Conservation (phyloP, 768 basidiomycete genomes). For the Boletales sp. region DNA sequence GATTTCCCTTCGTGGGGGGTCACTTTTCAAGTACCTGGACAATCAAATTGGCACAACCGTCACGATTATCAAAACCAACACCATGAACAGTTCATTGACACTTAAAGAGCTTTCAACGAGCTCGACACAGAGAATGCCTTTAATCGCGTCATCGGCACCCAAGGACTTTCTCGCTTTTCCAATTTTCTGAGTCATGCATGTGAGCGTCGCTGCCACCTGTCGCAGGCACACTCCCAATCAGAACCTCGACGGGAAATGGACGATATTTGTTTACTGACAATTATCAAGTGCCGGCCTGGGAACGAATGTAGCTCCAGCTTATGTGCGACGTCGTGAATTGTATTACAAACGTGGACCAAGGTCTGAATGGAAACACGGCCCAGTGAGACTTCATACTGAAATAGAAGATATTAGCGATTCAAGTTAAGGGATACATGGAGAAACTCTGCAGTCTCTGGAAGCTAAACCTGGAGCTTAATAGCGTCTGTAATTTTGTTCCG, state of each 20-base stretch:
- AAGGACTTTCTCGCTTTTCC: slow-evolving; percentile 46
- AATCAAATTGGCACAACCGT: background rate
- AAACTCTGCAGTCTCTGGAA: slow-evolving; percentile 55
- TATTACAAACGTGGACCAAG: slow-evolving; percentile 62
- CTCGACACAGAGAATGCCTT: slow-evolving; percentile 40
- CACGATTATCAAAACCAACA: background rate
- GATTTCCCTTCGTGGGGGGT: slow-evolving; percentile 22
- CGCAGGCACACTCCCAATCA: background rate
- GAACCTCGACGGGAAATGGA: background rate
- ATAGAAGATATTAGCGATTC: background rate
- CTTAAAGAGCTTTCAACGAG: slow-evolving; percentile 44
- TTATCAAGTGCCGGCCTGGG: slow-evolving; percentile 47
- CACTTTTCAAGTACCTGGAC: slow-evolving; percentile 19
- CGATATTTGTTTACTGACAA: slow-evolving; percentile 18
- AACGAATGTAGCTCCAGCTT: slow-evolving; percentile 68
- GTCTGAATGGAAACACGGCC: slow-evolving; percentile 58
- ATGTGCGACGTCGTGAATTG: slow-evolving; percentile 57
- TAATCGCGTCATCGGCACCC: slow-evolving; percentile 34
- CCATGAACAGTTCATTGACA: slow-evolving; percentile 45
- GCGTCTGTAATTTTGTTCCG: slow-evolving; percentile 53
- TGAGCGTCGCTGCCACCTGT: slow-evolving; percentile 56
- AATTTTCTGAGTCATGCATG: slow-evolving; percentile 56
- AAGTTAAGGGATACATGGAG: background rate
- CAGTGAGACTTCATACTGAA: slow-evolving; percentile 65
- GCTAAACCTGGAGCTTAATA: slow-evolving; percentile 65